A percentile compares a stretch with the other conserved stretches of the same genome.
Evolutionary conservation across 441 rosid genomes (phyloP).

Genomic region (Syzygium syzygioides): DNA sequence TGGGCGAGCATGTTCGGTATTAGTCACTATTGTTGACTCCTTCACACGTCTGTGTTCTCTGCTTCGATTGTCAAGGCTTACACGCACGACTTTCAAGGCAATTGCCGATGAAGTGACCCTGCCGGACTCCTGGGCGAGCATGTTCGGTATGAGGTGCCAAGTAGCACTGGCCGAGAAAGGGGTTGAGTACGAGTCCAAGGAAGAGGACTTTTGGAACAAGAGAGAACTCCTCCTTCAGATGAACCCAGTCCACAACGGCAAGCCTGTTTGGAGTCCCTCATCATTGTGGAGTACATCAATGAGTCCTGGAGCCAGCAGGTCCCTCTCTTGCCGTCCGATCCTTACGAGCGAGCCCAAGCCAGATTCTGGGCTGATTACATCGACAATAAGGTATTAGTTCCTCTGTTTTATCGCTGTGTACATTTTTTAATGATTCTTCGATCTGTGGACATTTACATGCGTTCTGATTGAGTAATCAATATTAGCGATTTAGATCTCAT

Average conservation of each 20-base stretch:
- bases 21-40: too few species aligned
- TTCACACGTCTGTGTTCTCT: too few species aligned
- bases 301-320: conserved; percentile 1
- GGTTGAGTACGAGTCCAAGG: not conserved
- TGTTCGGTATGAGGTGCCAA: too few species aligned
- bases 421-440: not conserved
- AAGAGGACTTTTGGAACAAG: conserved; percentile 1
- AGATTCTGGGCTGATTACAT: conserved; percentile 5
- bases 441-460: not conserved
- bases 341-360: conserved; percentile 1
- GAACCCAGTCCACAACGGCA: conserved; percentile 8
- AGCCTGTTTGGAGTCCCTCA: conserved; percentile 1
- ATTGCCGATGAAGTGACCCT: too few species aligned
- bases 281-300: conserved; percentile 1
- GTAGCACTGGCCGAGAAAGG: conserved; percentile 9
- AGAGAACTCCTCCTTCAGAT: not conserved
- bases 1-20: too few species aligned
- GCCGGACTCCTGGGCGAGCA: too few species aligned
- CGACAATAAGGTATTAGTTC: not conserved
- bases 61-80: too few species aligned
- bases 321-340: conserved; percentile 5
- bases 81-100: too few species aligned
- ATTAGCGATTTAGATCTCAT: not conserved
- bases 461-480: not conserved
- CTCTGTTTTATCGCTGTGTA: not conserved